Evolutionary conservation across 345 rosid species (phyloP).

Genomic region (Euphorbia tirucalli): DNA sequence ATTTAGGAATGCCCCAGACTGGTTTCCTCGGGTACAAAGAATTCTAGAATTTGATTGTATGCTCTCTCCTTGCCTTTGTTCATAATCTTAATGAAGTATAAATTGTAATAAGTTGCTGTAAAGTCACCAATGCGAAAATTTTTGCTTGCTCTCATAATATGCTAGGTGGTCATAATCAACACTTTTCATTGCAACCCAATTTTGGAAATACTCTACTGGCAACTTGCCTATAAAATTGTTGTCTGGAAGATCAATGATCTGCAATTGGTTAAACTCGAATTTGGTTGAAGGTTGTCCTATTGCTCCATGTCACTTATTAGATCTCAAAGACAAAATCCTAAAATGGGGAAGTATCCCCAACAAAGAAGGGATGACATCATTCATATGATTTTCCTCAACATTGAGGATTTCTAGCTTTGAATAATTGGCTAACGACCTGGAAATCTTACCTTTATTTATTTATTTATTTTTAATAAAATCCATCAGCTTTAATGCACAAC

Average conservation of each 20-base stretch:
- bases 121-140: not conserved
- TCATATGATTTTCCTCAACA: not conserved
- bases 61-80: too few relatives aligned
- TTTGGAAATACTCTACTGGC: not conserved
- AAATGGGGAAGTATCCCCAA: not conserved
- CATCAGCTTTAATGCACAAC: not conserved
- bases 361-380: not conserved
- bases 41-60: too few relatives aligned
- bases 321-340: not conserved
- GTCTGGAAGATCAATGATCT: not conserved
- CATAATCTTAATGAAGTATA: too few relatives aligned
- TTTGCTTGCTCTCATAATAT: not conserved
- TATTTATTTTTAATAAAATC: not conserved
- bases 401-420: not conserved
- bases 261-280: not conserved
- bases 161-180: too few relatives aligned
- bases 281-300: not conserved
- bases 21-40: not conserved
- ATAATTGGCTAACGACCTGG: not conserved
- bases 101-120: too few relatives aligned
- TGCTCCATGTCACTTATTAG: not conserved
- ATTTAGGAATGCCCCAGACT: not conserved
- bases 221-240: not conserved
- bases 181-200: constrained; percentile 3
- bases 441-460: not conserved